phyloP scores from a whole-genome alignment of 2,329 filamentous ascomycete species.

The Talaromyces sp. region DNA sequence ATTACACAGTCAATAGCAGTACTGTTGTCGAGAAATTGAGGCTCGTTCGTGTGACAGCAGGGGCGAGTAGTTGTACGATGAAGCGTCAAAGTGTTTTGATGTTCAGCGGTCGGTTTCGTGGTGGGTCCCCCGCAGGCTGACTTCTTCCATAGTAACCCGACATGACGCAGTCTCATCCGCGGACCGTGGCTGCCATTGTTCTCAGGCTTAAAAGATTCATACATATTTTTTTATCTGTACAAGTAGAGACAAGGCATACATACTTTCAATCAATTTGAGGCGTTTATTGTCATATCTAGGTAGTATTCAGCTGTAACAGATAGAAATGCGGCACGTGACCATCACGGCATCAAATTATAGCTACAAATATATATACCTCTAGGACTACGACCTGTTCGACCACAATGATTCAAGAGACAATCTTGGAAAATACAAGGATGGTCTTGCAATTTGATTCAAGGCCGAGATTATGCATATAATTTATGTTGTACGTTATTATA shows the following conservation, averaged over 20 bases:
- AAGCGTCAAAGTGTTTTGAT: background rate
- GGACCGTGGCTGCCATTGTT: background rate
- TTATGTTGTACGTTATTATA: background rate
- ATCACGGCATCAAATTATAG: no score
- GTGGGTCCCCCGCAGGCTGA: slow-evolving; percentile 3
- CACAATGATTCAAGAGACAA: no score
- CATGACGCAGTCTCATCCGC: background rate
- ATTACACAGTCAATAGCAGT: background rate
- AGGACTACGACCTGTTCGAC: no score
- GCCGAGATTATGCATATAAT: background rate
- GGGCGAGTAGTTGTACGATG: background rate
- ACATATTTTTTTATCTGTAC: background rate
- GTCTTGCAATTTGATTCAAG: background rate
- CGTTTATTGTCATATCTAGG: no score
- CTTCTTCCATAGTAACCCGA: background rate
- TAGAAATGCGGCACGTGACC: background rate
- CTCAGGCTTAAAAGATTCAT: background rate
- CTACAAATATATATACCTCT: no score
- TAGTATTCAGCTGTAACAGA: no score
- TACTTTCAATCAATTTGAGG: no score
- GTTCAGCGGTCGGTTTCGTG: background rate
- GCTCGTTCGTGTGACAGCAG: no score
- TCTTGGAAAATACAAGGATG: background rate
- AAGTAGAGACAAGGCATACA: no score
- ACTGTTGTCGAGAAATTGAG: background rate